phyloP scores from a whole-genome alignment of 257 asterid genomes.

The Solanum clarkiae region DNA sequence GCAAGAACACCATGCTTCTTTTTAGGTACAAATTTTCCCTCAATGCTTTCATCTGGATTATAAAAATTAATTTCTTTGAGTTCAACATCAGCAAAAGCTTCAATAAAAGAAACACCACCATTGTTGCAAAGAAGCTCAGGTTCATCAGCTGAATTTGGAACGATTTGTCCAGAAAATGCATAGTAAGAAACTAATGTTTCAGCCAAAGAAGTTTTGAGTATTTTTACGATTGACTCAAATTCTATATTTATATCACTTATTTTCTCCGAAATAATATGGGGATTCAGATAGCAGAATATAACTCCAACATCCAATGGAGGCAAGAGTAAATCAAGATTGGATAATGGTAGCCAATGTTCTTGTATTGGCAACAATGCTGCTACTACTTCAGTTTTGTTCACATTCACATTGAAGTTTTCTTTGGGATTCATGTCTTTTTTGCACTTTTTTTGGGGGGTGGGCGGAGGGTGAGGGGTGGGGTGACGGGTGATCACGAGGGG shows the following conservation, averaged over 20 bases:
- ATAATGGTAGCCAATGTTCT: constrained; percentile 1
- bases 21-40: neutral
- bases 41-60: constrained; percentile 1
- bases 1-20: neutral
- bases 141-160: neutral
- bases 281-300: neutral
- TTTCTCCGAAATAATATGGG: neutral
- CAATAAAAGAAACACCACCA: neutral
- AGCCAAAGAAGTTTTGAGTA: neutral
- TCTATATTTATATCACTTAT: neutral
- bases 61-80: neutral
- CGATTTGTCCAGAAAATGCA: neutral
- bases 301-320: neutral
- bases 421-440: neutral
- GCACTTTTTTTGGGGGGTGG: neutral
- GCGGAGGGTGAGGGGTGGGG: too few species aligned
- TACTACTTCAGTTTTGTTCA: neutral
- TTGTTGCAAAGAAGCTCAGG: constrained; percentile 2
- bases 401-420: neutral
- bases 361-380: constrained; percentile 1
- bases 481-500: too few species aligned
- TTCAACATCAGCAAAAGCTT: neutral
- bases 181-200: neutral
- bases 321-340: constrained; percentile 4
- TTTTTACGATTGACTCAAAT: neutral